A percentile compares a stretch with the other conserved stretches of the same genome.
phyloP scores from a whole-genome alignment of 2,329 filamentous ascomycete genomes.

The Sarocladiaceae sp. region DNA sequence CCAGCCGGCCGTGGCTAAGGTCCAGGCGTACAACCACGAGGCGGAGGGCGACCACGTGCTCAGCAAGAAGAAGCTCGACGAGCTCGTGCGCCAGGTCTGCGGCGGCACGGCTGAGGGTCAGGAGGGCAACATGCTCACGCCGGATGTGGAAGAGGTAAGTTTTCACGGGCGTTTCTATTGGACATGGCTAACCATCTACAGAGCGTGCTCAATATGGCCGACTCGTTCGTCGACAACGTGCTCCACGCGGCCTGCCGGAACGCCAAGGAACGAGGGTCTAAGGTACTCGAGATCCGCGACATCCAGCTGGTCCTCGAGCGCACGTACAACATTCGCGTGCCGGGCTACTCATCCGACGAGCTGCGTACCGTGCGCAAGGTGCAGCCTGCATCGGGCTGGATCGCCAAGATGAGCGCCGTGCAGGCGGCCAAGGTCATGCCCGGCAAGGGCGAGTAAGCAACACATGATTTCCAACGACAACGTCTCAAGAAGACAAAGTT shows the following conservation, averaged over 20 bases:
- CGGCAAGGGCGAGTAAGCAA: slow-evolving; percentile 52
- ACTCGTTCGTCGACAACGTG: slow-evolving; percentile 92
- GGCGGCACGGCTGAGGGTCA: slow-evolving; percentile 70
- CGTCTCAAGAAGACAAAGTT: too few species aligned
- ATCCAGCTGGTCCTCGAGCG: slow-evolving; percentile 79
- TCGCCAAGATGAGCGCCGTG: slow-evolving; percentile 94
- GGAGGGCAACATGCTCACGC: slow-evolving; percentile 73
- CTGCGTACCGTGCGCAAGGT: slow-evolving; percentile 91
- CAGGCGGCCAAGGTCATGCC: slow-evolving; percentile 85
- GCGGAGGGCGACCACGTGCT: slow-evolving; percentile 88
- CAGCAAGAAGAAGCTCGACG: slow-evolving; percentile 97
- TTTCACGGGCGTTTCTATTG: not conserved
- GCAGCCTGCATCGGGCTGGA: slow-evolving; percentile 83
- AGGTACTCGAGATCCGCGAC: slow-evolving; percentile 84
- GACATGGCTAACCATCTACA: slow-evolving; percentile 28
- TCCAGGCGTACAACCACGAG: slow-evolving; percentile 81
- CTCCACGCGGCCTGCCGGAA: slow-evolving; percentile 83
- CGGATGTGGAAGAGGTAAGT: slow-evolving; percentile 91
- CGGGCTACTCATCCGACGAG: slow-evolving; percentile 92
- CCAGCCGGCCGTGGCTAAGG: slow-evolving; percentile 78
- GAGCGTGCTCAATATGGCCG: slow-evolving; percentile 84
- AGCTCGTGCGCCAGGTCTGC: slow-evolving; percentile 89
- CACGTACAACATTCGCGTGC: slow-evolving; percentile 86
- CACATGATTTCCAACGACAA: too few species aligned
- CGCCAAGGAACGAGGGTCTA: slow-evolving; percentile 87